These are phyloP conservation scores for Hevea brasiliensis DNA, from an alignment of 345 rosid genomes.

Conservation along the genomic window DNA sequence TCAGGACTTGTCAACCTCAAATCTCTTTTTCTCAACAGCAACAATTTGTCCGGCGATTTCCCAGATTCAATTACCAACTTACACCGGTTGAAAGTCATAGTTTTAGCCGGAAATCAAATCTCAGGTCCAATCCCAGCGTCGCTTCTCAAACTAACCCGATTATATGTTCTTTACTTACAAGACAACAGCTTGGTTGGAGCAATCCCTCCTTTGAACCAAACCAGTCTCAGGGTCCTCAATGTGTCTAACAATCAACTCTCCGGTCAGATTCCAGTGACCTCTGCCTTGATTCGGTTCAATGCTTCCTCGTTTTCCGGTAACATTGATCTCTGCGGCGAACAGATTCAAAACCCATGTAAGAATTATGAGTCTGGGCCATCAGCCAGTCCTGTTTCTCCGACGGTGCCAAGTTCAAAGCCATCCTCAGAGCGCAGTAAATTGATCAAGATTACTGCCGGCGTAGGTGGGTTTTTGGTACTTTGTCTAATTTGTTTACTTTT, in stretches of 20 bases:
- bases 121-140: conserved; percentile 75
- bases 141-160: conserved; percentile 52
- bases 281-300: conserved; percentile 67
- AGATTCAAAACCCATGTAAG: conserved; percentile 53
- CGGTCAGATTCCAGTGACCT: conserved; percentile 70
- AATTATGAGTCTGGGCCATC: conserved; percentile 25
- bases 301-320: conserved; percentile 61
- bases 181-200: conserved; percentile 60
- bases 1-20: conserved; percentile 77
- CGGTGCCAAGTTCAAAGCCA: conserved; percentile 17
- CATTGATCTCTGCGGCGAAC: conserved; percentile 67
- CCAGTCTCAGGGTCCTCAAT: conserved; percentile 74
- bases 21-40: conserved; percentile 61
- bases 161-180: conserved; percentile 59
- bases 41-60: conserved; percentile 73
- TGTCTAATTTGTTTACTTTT: conserved; percentile 21
- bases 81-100: conserved; percentile 72
- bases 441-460: conserved; percentile 43
- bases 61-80: conserved; percentile 62
- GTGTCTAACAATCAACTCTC: conserved; percentile 73
- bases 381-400: conserved; percentile 30
- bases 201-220: conserved; percentile 78
- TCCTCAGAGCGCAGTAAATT: conserved; percentile 31
- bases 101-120: conserved; percentile 53
- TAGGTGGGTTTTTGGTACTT: conserved; percentile 48